Evolutionary conservation across 352 stramenopile genomes (phyloP), one percentile per base, ranked within the genome.

Genomic region (Pythium dissimile): DNA sequence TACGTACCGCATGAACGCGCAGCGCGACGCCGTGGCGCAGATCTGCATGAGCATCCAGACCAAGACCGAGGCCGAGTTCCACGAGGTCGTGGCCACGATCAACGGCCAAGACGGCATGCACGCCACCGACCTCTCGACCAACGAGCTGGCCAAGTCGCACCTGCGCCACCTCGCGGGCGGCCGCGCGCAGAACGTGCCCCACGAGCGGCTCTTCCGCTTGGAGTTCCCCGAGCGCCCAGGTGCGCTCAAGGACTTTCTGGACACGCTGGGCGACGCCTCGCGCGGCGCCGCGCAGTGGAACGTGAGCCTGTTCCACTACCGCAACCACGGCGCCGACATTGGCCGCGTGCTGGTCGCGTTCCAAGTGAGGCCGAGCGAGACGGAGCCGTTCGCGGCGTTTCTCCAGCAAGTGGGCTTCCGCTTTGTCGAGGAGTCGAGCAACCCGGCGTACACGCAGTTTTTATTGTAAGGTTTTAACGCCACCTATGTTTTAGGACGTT

Each of bases 271-370:
- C 67, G 84, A 80, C 13, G 69, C 48, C 13, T 72, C 72, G 11
- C 52, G 45, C 11, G 46, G 46, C 13, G 43, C 62, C 1, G 75
- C 71, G n/a, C 78, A 78, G 30, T 99, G 92, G 92, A 99, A 99
- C 70, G 86, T 99, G 43, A 98, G 90, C 61, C 80, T 99, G 10
- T 99, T 99, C 72, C 97, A 99, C 72, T 99, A 99, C 65, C 82
- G 97, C 56, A 99, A 99, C 72, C 96, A 99, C 65, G 97, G 96
- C 50, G 95, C 97, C 66, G 96, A 99, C 64, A 98, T 99, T 69
- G 97, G 97, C 31, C 84, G 96, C 39, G 96, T 99, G 24, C 73
- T 99, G 8, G 96, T 99, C 0, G 97, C 92, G 5, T 95, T 99
- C 66, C 95, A 99, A 69, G 95, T 98, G 12, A 72, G 80, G 5